phyloP scores from a whole-genome alignment of 768 basidiomycete genomes.

The Candolleomyces aberdarensis region DNA sequence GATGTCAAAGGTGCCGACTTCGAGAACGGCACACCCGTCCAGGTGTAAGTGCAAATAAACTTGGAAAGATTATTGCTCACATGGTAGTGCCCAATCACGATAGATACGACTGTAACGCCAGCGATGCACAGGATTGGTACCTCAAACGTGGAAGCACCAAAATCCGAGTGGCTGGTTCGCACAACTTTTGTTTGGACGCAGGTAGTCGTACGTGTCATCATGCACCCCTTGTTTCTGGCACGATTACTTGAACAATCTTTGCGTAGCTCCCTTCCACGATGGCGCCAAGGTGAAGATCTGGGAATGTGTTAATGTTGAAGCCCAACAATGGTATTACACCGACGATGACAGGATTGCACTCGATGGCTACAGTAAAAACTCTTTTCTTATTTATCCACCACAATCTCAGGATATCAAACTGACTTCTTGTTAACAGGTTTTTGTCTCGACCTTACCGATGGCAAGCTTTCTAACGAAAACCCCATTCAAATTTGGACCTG shows the following conservation, averaged over 20 bases:
- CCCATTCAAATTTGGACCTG: conserved; percentile 3
- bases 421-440: conserved; percentile 3
- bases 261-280: conserved; percentile 12
- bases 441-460: conserved; percentile 10
- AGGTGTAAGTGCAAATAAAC: conserved; percentile 16
- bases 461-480: neutral
- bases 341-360: conserved; percentile 9
- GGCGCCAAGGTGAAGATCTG: conserved; percentile 20
- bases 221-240: neutral
- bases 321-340: conserved; percentile 17
- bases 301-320: conserved; percentile 17
- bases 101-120: conserved; percentile 26
- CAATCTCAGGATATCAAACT: neutral
- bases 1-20: conserved; percentile 17
- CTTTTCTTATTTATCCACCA: neutral
- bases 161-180: conserved; percentile 17
- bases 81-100: neutral
- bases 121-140: conserved; percentile 25
- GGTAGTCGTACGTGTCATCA: conserved; percentile 16
- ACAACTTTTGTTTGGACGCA: conserved; percentile 25
- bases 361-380: conserved; percentile 8
- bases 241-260: neutral
- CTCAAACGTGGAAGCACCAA: conserved; percentile 10
- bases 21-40: conserved; percentile 21
- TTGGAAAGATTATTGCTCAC: too few relatives aligned